Evolutionary conservation across 495 filamentous ascomycete genomes (phyloP), one percentile per base, ranked within the genome.

Genomic region (Antarctomyces pellizariae): DNA sequence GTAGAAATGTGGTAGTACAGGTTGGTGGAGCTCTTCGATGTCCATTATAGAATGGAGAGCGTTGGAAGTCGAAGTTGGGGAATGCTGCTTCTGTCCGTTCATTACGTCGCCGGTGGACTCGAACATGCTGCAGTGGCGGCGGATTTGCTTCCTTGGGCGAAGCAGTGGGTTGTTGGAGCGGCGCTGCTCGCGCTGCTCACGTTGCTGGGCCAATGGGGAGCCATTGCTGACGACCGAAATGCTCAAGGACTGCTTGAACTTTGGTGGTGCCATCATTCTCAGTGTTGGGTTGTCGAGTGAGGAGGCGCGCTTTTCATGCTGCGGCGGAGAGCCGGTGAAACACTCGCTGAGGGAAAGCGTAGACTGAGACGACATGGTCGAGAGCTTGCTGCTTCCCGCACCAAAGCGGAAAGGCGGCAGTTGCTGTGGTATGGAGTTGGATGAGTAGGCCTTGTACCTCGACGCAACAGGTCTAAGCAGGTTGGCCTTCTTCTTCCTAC

Each of bases 81-180:
- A 62, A n/a, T n/a, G n/a, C 40, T 68, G 63, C 26, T 71, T 47
- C 36, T 64, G 63, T 13, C 54, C 52, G 45, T 74, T 71, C 46
- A 90, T 73, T 12, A 92, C 59, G 42, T 95, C 86, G 30, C 64
- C 76, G 0, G 83, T 73, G 41, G 73, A 66, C 46, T 95, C 86
- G 50, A 83, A 95, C 86, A 97, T 95, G 56, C 84, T 93, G 42
- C 91, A 56, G 21, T 84, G 91, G 27, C 86, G 66, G 16, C 86
- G 67, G 36, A 79, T 83, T 34, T 77, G 75, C 44, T 89, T 91
- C 35, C 80, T 67, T 8, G 79, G 75, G 26, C 84, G 71, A 46
- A 64, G 58, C 29, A 67, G 62, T 11, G 67, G 71, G 37, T 73
- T 75, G 6, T 71, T 69, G 6, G 59, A 59, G 27, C 78, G 76